phyloP scores from a whole-genome alignment of 208 protist genomes.

The Acanthamoeba castellanii region DNA sequence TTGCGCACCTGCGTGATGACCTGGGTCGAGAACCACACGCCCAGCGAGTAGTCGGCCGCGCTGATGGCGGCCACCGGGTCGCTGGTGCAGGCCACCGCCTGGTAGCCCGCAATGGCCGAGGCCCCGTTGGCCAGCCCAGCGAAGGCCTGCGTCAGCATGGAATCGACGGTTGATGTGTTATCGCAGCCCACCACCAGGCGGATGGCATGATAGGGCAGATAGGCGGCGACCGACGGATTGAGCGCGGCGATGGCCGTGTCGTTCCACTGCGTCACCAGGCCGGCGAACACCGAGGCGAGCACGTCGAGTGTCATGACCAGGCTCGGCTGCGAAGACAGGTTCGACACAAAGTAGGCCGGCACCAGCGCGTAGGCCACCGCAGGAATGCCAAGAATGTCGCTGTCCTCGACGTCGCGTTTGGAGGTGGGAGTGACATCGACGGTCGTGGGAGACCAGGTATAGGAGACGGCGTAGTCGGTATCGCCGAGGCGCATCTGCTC shows the following conservation, averaged over 20 bases:
- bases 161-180: background rate
- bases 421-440: background rate
- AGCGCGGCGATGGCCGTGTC: background rate
- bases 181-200: constrained; percentile 7
- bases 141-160: background rate
- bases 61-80: background rate
- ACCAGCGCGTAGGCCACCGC: constrained; percentile 12
- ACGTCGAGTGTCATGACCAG: background rate
- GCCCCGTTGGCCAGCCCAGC: background rate
- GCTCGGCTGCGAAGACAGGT: background rate
- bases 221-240: background rate
- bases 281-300: background rate
- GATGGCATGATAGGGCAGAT: background rate
- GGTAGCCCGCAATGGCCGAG: background rate
- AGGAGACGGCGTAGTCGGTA: constrained; percentile 26
- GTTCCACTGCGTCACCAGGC: background rate
- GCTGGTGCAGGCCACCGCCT: background rate
- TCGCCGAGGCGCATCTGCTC: background rate
- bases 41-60: background rate
- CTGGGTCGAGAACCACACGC: constrained; percentile 1
- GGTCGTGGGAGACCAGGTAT: background rate
- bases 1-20: constrained; percentile 20
- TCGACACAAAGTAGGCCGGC: constrained; percentile 17
- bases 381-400: background rate
- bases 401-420: background rate